Base-by-base conservation (phyloP, 148 eudicot species). In the Persicaria tinctoria region DNA sequence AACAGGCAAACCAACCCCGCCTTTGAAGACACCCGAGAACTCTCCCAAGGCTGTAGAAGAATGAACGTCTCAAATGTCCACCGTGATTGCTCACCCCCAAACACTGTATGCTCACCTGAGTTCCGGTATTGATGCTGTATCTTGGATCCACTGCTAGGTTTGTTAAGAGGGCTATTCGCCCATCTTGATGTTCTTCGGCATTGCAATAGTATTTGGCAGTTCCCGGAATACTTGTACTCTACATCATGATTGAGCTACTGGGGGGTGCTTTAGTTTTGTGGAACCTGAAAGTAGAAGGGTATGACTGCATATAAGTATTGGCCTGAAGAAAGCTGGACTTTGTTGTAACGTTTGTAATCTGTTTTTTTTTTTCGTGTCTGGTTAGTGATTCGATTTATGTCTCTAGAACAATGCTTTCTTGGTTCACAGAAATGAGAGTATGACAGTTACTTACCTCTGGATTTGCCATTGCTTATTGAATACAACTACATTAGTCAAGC, bases 1-100 rank as follows among this genome's bases (percentile, higher is more conserved):
- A 71, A 17, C 55, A 11, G 44, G 55, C 3, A 11, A 79, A 78
- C 74, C 84, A 0, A 32, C 78, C 70, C 71, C 79, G 27, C 60
- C 78, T 72, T 41, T 79, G 57, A 89, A 84, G 87, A 90, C 94
- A 5, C 97, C 94, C 0, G 97, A 88, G 72, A 92, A 88, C 83
- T 90, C 99, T 78, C 97, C 94, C 5, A 83, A 87, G 82, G 88
- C 90, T 60, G 80, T 87, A 0, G 87, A 85, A 75, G 86, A 77
- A 8, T 84, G 55, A 71, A 48, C 51, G 74, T 49, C 56, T 47
- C 48, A 6, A 20, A 13, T 20, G 27, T 72, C 70, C 3, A 11
- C 46, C 11, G 4, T 12, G 60, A 51, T 0, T 10, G 6, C 64
- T 59, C 5, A 20, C 64, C 8, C 66, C 8, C 20, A 23, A 60